phyloP scores from a whole-genome alignment of 257 asterid species.

The Solanum virginianum region DNA sequence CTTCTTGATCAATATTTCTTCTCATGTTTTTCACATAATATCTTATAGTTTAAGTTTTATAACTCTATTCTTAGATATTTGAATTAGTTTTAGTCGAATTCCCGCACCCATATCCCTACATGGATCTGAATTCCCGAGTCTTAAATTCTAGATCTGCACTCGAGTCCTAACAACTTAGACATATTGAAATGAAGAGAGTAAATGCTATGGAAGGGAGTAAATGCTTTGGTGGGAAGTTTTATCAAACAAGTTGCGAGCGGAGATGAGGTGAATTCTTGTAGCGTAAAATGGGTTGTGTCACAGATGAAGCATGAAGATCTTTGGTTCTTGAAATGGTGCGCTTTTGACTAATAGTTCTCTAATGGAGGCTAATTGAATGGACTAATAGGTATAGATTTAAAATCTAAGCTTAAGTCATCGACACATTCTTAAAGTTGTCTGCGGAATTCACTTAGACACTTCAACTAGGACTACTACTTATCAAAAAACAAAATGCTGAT shows the following conservation, averaged over 20 bases:
- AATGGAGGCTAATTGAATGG: background rate
- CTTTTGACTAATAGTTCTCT: background rate
- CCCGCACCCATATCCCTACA: no score
- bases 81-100: no score
- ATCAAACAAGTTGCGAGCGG: conserved; percentile 64
- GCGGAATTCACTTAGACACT: background rate
- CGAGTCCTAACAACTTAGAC: background rate
- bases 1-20: no score
- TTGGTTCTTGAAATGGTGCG: conserved; percentile 40
- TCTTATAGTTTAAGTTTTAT: no score
- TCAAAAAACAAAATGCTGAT: background rate
- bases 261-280: conserved; percentile 36
- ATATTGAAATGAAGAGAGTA: background rate
- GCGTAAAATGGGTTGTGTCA: conserved; percentile 48
- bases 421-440: background rate
- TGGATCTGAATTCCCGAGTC: no score
- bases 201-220: conserved; percentile 23
- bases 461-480: background rate
- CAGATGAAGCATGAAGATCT: conserved; percentile 36
- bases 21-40: no score
- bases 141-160: no score
- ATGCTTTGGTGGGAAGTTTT: conserved; percentile 45
- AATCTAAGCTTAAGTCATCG: background rate
- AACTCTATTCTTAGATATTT: no score
- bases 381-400: background rate